Percentiles rank a stretch among this genome's conserved stretches.
phyloP scores from a whole-genome alignment of 352 stramenopile genomes.

The Pythium brachiatum region DNA sequence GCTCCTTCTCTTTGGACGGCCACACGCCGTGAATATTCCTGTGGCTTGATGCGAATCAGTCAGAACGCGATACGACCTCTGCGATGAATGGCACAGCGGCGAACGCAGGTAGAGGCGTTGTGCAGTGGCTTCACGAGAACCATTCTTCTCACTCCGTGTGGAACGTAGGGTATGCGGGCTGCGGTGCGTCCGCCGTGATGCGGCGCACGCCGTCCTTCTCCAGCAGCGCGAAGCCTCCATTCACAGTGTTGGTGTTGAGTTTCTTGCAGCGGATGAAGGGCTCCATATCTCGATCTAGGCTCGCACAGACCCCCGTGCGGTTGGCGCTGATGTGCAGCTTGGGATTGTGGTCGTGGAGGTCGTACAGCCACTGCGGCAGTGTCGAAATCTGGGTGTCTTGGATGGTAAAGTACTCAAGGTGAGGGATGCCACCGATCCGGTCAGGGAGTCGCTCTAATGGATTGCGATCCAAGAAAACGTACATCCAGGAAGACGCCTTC shows the following conservation, averaged over 20 bases:
- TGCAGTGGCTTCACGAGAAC: too few relatives aligned
- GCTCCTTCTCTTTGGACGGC: too few relatives aligned
- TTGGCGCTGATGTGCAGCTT: slow-evolving; percentile 1
- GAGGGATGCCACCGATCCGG: not conserved
- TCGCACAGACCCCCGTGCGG: not conserved
- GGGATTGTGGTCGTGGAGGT: not conserved
- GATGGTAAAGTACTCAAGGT: not conserved
- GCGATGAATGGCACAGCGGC: too few relatives aligned
- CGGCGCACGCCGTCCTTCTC: slow-evolving; percentile 17
- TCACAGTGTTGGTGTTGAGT: slow-evolving; percentile 10
- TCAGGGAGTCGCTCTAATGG: slow-evolving; percentile 16
- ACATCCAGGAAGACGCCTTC: slow-evolving; percentile 22
- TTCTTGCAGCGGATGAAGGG: slow-evolving; percentile 3
- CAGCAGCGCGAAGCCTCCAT: slow-evolving; percentile 12
- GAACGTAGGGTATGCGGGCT: slow-evolving; percentile 2
- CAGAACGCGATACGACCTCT: too few relatives aligned
- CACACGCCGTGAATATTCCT: too few relatives aligned
- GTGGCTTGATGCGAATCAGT: too few relatives aligned
- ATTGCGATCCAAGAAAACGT: slow-evolving; percentile 41
- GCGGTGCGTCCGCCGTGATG: slow-evolving; percentile 4
- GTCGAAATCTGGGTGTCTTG: slow-evolving; percentile 13
- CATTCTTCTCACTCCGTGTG: not conserved
- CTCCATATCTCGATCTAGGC: not conserved
- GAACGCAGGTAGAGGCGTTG: too few relatives aligned
- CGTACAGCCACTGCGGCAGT: slow-evolving; percentile 13